Base-by-base conservation (phyloP, 2,329 filamentous ascomycete genomes). In the Dactylellina leptospora region DNA sequence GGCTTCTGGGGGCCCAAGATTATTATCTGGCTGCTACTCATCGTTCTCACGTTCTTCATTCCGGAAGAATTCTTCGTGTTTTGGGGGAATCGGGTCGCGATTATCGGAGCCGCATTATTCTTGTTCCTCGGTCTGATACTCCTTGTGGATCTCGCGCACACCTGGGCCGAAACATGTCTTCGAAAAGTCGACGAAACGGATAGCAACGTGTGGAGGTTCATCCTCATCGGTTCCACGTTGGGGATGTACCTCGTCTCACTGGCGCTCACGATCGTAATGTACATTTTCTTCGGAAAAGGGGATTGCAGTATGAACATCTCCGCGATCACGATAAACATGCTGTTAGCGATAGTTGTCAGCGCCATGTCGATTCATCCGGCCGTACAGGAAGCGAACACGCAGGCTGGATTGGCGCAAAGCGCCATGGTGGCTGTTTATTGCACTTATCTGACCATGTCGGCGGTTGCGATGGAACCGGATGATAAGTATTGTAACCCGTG, bases 1-100 rank as follows among this genome's bases (percentile, higher is more conserved):
- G 95, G 93, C n/a, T 99, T 92, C 81, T 99, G 95, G 95, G 95
- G 93, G 1, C 95, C 95, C 47, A 99, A 99, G 82, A 85, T 99
- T 68, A 86, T 97, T 71, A 87, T 88, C 56, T 99, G 95, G 95
- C 79, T 97, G 53, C 87, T 84, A 11, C 86, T 97, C 75, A 88
- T 97, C 71, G 91, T 97, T 69, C 79, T 96, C 68, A 96, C 93
- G 23, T 99, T 97, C 83, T 87, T 99, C 77, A 97, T 99, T 64
- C 95, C 95, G 13, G 93, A 99, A 78, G 84, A 83, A 25, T 97
- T 99, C 84, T 97, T 97, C 82, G 87, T 96, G 75, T 60, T 72
- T 42, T 99, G 92, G 88, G 95, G 95, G 74, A 96, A 96, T 80
- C 97, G 97, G 79, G 87, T 97, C 76, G 89, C 93, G 59, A 88